Conservation (phyloP, 345 rosid genomes). For the Streptanthus diversifolius region DNA sequence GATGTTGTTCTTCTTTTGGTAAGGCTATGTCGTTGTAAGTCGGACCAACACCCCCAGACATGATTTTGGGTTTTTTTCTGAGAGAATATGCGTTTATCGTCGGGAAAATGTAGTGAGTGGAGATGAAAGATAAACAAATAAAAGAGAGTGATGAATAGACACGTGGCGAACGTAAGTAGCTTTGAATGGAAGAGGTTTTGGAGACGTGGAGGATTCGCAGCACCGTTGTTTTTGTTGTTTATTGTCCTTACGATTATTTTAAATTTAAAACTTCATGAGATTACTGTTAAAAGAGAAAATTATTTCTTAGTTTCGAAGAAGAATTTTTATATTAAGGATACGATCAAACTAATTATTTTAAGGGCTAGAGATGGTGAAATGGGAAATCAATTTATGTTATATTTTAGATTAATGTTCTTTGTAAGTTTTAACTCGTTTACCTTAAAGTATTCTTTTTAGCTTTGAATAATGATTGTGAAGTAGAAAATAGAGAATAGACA, state of each 20-base stretch:
- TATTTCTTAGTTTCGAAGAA: background rate
- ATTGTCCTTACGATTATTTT: background rate
- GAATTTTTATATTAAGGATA: too few relatives aligned
- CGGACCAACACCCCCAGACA: slow-evolving; percentile 88
- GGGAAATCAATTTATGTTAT: too few relatives aligned
- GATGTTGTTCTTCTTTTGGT: slow-evolving; percentile 42
- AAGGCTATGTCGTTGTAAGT: slow-evolving; percentile 50
- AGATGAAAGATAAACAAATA: slow-evolving; percentile 6
- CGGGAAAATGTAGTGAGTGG: slow-evolving; percentile 3
- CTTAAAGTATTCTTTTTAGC: too few relatives aligned
- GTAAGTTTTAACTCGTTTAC: too few relatives aligned
- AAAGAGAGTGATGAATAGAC: slow-evolving; percentile 9
- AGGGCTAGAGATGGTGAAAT: too few relatives aligned
- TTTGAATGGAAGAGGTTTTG: slow-evolving; percentile 20
- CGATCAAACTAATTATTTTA: too few relatives aligned
- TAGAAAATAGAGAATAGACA: too few relatives aligned
- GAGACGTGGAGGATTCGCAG: slow-evolving; percentile 23
- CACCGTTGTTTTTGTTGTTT: slow-evolving; percentile 3
- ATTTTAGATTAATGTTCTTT: too few relatives aligned
- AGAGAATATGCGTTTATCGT: background rate
- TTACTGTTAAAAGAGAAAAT: background rate
- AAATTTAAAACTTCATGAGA: background rate
- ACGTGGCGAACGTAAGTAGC: slow-evolving; percentile 20
- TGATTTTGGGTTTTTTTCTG: slow-evolving; percentile 3
- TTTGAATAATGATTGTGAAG: too few relatives aligned